Evolutionary conservation across 2,329 filamentous ascomycete genomes (phyloP).

Genomic region (Colletotrichum magnum): DNA sequence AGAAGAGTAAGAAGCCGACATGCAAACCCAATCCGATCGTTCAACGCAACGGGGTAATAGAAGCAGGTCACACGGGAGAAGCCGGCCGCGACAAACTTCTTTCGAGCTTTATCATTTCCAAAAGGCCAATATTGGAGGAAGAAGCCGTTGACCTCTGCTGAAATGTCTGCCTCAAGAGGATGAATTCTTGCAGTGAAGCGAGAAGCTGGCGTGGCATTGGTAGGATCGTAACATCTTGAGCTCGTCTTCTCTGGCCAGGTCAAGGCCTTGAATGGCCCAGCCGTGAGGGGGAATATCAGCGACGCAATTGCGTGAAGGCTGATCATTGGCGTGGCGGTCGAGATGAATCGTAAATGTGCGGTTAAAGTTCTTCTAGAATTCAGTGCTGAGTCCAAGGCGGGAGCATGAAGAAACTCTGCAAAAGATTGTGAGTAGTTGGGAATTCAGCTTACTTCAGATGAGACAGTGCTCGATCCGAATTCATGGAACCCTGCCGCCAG

Average conservation of each 20-base stretch:
- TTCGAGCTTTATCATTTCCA: slow-evolving; percentile 6
- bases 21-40: slow-evolving; percentile 10
- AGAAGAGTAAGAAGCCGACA: slow-evolving; percentile 8
- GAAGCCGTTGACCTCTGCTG: slow-evolving; percentile 1
- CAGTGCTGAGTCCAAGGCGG: too few relatives aligned
- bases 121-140: slow-evolving; percentile 25
- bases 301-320: slow-evolving; percentile 6
- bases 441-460: too few relatives aligned
- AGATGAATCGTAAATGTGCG: slow-evolving; percentile 37
- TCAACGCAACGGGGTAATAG: slow-evolving; percentile 7
- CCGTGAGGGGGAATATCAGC: slow-evolving; percentile 1
- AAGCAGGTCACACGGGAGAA: slow-evolving; percentile 12
- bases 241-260: neutral
- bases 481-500: too few relatives aligned
- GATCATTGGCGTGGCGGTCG: neutral
- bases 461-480: too few relatives aligned
- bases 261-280: neutral
- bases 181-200: slow-evolving; percentile 11
- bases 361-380: too few relatives aligned
- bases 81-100: slow-evolving; percentile 16
- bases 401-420: too few relatives aligned
- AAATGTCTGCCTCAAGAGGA: slow-evolving; percentile 1
- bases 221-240: neutral
- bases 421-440: too few relatives aligned
- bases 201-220: neutral